phyloP scores from a whole-genome alignment of 768 basidiomycete genomes.

The Favolaschia claudopus region DNA sequence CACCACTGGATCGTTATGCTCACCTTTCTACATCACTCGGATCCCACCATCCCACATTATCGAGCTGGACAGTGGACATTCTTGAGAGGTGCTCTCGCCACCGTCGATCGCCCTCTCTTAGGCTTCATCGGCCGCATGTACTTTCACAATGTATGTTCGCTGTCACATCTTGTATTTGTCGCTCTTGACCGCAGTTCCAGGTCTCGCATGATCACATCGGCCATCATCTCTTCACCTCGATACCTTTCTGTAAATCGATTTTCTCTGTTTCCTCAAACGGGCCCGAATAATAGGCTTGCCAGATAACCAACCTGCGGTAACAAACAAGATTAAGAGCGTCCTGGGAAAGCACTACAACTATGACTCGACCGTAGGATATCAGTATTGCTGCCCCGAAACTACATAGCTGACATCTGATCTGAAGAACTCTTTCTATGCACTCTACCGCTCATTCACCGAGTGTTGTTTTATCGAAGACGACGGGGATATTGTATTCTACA shows the following conservation, averaged over 20 bases:
- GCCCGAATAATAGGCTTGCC: no score
- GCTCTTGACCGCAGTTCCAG: constrained; percentile 56
- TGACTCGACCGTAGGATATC: constrained; percentile 60
- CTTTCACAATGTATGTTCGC: constrained; percentile 32
- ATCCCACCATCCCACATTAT: constrained; percentile 66
- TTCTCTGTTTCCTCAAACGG: no score
- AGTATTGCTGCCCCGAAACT: not conserved
- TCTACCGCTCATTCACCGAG: constrained; percentile 67
- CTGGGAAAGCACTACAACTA: constrained; percentile 65
- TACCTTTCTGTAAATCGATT: constrained; percentile 62
- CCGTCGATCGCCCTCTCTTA: constrained; percentile 64
- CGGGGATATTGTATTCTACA: constrained; percentile 63
- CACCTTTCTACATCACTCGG: constrained; percentile 67
- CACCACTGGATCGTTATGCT: constrained; percentile 52
- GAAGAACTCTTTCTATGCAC: constrained; percentile 44
- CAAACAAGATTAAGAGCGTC: constrained; percentile 54
- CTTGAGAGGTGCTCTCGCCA: constrained; percentile 66
- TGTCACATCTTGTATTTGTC: not conserved
- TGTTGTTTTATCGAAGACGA: constrained; percentile 66
- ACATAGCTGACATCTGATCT: not conserved
- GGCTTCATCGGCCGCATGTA: constrained; percentile 59
- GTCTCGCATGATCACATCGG: constrained; percentile 48
- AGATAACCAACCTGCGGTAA: constrained; percentile 61
- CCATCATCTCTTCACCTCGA: constrained; percentile 64
- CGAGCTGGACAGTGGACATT: constrained; percentile 64